Conservation (phyloP, 495 filamentous ascomycete species). For the Extremus antarcticus region DNA sequence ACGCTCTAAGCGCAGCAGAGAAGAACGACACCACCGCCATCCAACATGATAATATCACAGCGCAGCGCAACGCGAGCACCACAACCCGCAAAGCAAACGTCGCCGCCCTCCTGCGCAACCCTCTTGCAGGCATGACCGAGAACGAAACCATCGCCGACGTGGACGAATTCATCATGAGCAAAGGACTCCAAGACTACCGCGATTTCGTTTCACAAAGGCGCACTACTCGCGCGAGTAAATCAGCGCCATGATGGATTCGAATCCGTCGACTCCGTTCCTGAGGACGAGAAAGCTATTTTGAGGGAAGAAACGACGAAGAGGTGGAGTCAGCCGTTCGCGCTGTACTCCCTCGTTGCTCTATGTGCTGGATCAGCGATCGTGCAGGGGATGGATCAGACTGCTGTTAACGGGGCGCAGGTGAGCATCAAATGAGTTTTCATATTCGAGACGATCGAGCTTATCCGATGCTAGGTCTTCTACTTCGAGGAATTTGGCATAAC, state of each 20-base stretch:
- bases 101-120: constrained; percentile 6
- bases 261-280: constrained; percentile 6
- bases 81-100: neutral
- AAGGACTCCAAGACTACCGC: constrained; percentile 4
- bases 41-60: neutral
- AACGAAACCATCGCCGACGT: constrained; percentile 9
- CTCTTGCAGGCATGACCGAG: constrained; percentile 3
- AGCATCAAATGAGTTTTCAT: neutral
- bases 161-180: constrained; percentile 1
- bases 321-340: constrained; percentile 60
- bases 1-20: neutral
- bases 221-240: constrained; percentile 47
- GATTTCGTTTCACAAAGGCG: constrained; percentile 12
- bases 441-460: neutral
- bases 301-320: constrained; percentile 53
- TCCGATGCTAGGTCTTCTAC: neutral
- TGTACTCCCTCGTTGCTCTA: constrained; percentile 57
- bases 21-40: neutral
- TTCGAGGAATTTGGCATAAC: constrained; percentile 3
- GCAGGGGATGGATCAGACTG: constrained; percentile 52
- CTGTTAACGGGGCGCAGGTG: constrained; percentile 4
- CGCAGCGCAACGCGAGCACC: neutral
- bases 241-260: constrained; percentile 21
- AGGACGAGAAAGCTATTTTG: constrained; percentile 46
- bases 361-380: constrained; percentile 56